These are phyloP conservation scores for Myxozyma monticola DNA, from an alignment of 805 yeast species.

Conservation along the genomic window DNA sequence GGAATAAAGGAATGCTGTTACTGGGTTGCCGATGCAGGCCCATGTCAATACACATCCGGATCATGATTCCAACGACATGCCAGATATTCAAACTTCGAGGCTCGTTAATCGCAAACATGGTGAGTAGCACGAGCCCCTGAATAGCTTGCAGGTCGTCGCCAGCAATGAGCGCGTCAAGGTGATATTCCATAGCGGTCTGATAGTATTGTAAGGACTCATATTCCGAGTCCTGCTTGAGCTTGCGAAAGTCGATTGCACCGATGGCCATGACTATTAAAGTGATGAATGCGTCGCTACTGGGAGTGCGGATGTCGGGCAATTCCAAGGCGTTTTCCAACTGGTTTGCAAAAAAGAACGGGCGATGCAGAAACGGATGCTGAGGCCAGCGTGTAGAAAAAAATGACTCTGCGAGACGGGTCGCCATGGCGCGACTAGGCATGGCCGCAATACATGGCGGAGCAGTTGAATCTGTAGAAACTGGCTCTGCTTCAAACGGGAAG, in stretches of 20 bases:
- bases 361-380: conserved; percentile 19
- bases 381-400: conserved; percentile 19
- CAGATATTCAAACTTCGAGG: conserved; percentile 18
- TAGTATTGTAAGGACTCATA: conserved; percentile 13
- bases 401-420: conserved; percentile 5
- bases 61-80: conserved; percentile 20
- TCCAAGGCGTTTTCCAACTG: conserved; percentile 10
- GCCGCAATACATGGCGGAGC: background rate
- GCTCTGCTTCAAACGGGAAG: conserved; percentile 3
- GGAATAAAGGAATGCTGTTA: conserved; percentile 51
- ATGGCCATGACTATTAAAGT: conserved; percentile 21
- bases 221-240: background rate
- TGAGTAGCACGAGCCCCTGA: conserved; percentile 13
- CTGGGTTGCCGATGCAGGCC: conserved; percentile 18
- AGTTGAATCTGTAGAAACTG: background rate
- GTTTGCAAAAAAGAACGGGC: conserved; percentile 9
- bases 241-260: conserved; percentile 18
- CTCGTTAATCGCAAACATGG: conserved; percentile 16
- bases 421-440: conserved; percentile 4
- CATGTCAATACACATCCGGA: conserved; percentile 21
- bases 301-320: conserved; percentile 5
- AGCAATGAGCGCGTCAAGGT: conserved; percentile 13
- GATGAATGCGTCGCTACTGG: conserved; percentile 17
- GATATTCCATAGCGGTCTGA: conserved; percentile 17
- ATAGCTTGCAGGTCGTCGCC: conserved; percentile 16